phyloP scores from a whole-genome alignment of 495 filamentous ascomycete genomes.

The Annulohypoxylon bovei region DNA sequence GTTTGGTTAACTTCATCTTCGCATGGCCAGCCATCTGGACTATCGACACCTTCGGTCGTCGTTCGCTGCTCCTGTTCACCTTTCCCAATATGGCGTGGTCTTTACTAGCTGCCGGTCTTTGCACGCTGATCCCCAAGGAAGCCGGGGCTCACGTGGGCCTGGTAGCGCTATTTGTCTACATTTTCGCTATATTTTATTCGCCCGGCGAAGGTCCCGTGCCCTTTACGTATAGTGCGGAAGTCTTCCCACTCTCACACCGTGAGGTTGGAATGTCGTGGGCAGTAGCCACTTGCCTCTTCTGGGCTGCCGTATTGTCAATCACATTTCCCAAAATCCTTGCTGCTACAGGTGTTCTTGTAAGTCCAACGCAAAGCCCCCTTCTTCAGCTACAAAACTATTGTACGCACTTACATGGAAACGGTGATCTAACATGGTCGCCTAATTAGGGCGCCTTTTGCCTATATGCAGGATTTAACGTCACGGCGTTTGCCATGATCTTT shows the following conservation, averaged over 20 bases:
- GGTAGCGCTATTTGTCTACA: constrained; percentile 72
- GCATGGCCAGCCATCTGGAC: constrained; percentile 75
- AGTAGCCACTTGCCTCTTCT: constrained; percentile 76
- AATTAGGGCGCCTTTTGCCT: constrained; percentile 60
- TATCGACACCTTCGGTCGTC: constrained; percentile 72
- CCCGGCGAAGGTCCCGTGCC: constrained; percentile 77
- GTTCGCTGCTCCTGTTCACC: constrained; percentile 70
- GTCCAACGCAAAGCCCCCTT: constrained; percentile 36
- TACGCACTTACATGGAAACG: neutral
- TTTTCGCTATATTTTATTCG: constrained; percentile 75
- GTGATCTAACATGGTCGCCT: constrained; percentile 26
- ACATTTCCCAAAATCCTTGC: constrained; percentile 74
- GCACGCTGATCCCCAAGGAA: constrained; percentile 60
- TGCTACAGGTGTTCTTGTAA: constrained; percentile 57
- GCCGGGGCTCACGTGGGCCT: constrained; percentile 59
- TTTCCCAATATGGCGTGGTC: constrained; percentile 70
- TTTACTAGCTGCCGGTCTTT: constrained; percentile 67
- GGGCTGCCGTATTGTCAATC: constrained; percentile 76
- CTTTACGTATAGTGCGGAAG: constrained; percentile 80
- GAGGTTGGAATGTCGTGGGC: constrained; percentile 82
- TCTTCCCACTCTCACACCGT: constrained; percentile 79
- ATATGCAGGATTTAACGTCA: constrained; percentile 74
- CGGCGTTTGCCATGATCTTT: constrained; percentile 76
- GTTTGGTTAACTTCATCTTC: constrained; percentile 68
- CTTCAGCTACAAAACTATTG: neutral